Evolutionary conservation across 768 basidiomycete species (phyloP), one percentile per base, ranked within the genome.

Genomic region (Gautieria morchelliformis): DNA sequence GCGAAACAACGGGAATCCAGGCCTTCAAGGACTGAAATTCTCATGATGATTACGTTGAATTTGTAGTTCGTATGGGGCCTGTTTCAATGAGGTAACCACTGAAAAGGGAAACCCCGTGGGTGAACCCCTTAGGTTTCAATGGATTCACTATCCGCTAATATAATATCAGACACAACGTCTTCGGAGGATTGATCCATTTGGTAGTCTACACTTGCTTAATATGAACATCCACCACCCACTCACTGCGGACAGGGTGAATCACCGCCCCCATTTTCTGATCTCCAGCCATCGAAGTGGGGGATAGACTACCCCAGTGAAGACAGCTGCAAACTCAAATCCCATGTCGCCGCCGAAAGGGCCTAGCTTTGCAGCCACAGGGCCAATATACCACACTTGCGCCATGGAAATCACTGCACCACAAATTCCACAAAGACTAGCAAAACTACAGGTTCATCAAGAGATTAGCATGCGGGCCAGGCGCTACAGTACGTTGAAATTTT

Each of bases 301-400:
- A 53, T 73, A 81, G 4, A 73, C 67, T 9, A 80, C 68, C 4
- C 68, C 79, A 7, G 80, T 65, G 56, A 80, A 78, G 2, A 52
- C 69, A 15, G 75, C 78, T 24, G 75, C 72, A 48, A 78, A 72
- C 70, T 81, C 80, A 56, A 81, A 80, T 32, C 80, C 80, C 30
- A 81, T 69, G 61, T 81, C 80, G 1, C 76, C 79, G 32, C 79
- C 79, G 41, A 65, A 73, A 2, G 65, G 70, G 12, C 78, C 77
- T 4, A 77, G 74, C 46, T 71, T 58, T 47, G 62, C 63, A 3
- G 71, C 80, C 3, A 80, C 62, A 0, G 78, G 79, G 0, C 80
- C 80, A 1, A 72, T 76, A 56, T 79, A 81, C 78, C 78, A 78
- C 6, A 68, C 70, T 58, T 78, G 72, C 8, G 79, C 73, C 80